phyloP scores from a whole-genome alignment of 2,329 filamentous ascomycete species.

The Fusarium heterosporum region DNA sequence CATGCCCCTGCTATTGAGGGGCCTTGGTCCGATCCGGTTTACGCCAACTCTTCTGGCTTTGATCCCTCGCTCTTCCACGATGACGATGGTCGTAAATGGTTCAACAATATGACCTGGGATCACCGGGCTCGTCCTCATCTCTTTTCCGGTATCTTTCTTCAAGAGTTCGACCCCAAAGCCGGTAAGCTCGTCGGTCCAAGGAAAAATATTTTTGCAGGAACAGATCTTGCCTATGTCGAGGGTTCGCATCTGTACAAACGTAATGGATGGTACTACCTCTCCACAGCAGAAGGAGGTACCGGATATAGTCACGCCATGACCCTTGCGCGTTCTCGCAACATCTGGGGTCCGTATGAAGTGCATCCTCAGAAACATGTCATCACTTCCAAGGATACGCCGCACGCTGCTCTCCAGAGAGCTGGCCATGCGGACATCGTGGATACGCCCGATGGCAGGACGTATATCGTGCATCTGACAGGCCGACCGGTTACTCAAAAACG shows the following conservation, averaged over 20 bases:
- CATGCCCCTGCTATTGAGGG: constrained; percentile 64
- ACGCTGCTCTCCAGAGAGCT: constrained; percentile 62
- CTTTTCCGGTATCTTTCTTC: constrained; percentile 69
- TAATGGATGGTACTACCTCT: constrained; percentile 69
- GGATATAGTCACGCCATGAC: constrained; percentile 72
- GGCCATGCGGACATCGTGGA: constrained; percentile 68
- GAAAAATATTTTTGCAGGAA: constrained; percentile 67
- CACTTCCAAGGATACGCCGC: constrained; percentile 63
- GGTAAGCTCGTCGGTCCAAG: constrained; percentile 65
- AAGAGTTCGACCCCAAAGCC: constrained; percentile 65
- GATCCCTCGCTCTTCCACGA: constrained; percentile 72
- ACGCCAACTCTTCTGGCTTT: constrained; percentile 71
- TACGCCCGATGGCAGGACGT: constrained; percentile 63
- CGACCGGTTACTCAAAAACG: constrained; percentile 64
- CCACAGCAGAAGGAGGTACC: constrained; percentile 71
- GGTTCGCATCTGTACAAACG: constrained; percentile 70
- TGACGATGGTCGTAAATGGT: constrained; percentile 66
- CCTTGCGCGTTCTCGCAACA: constrained; percentile 62
- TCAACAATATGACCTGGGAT: constrained; percentile 68
- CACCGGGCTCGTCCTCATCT: constrained; percentile 60
- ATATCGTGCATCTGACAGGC: constrained; percentile 65
- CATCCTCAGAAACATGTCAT: constrained; percentile 70
- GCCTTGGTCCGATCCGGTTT: constrained; percentile 71
- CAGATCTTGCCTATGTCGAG: constrained; percentile 66
- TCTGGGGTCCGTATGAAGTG: constrained; percentile 72